A percentile compares a stretch with the other conserved stretches of the same genome.
Evolutionary conservation across 2,329 filamentous ascomycete genomes (phyloP).

Genomic region (Diaporthe australafricana): DNA sequence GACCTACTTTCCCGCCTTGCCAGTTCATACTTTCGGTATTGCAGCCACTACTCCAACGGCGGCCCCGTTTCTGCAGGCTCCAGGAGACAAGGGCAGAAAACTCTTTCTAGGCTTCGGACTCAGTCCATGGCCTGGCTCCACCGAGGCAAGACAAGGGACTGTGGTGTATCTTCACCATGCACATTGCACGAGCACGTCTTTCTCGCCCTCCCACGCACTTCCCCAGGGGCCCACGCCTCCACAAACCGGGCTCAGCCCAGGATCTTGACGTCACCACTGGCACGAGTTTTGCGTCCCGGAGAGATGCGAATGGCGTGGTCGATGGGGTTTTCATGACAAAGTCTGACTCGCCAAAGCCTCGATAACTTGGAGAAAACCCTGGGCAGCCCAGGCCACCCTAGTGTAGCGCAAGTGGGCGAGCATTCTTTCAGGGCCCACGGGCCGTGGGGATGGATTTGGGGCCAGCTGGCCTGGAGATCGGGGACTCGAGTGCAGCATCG

Average conservation of each 20-base stretch:
- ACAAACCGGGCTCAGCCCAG: constrained; percentile 3
- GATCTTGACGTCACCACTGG: constrained; percentile 25
- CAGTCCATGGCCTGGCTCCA: constrained; percentile 20
- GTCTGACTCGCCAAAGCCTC: constrained; percentile 24
- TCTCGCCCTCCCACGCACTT: background rate
- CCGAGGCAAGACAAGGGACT: background rate
- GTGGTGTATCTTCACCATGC: too few relatives aligned
- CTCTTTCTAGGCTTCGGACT: constrained; percentile 27
- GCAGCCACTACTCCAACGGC: background rate
- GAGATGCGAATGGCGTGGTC: constrained; percentile 25
- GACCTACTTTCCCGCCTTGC: background rate
- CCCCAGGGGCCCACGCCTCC: constrained; percentile 12
- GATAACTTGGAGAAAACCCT: background rate
- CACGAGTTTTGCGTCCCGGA: background rate
- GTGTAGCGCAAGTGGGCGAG: background rate
- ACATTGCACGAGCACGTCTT: background rate
- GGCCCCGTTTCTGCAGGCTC: constrained; percentile 19
- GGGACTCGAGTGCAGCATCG: constrained; percentile 17
- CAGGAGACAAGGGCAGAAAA: constrained; percentile 25
- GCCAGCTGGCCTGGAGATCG: background rate
- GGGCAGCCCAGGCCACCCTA: constrained; percentile 1
- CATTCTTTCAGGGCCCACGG: constrained; percentile 4
- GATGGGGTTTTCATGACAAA: constrained; percentile 22
- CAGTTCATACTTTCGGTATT: too few relatives aligned
- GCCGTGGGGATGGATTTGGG: background rate